Conservation (phyloP, 805 yeast genomes). For the Lipomyces spencermartinsiae region DNA sequence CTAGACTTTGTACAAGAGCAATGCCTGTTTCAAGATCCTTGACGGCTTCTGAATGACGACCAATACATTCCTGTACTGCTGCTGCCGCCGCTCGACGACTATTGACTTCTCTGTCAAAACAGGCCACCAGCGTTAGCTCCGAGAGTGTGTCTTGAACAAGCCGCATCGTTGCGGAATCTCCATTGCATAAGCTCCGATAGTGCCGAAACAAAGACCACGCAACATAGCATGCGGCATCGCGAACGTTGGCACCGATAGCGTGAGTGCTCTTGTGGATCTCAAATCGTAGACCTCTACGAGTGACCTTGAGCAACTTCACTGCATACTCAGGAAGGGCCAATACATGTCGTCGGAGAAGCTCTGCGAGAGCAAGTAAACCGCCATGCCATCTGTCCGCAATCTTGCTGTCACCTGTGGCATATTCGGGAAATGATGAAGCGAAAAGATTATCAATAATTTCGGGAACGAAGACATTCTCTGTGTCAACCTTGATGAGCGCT, state of each 20-base stretch:
- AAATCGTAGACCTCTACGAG: slow-evolving; percentile 52
- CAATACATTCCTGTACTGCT: slow-evolving; percentile 83
- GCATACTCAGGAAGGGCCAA: slow-evolving; percentile 18
- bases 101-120: slow-evolving; percentile 76
- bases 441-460: slow-evolving; percentile 26
- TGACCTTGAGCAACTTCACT: slow-evolving; percentile 27
- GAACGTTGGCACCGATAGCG: slow-evolving; percentile 67
- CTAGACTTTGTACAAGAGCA: slow-evolving; percentile 63
- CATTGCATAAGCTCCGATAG: slow-evolving; percentile 38
- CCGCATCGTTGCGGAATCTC: slow-evolving; percentile 27
- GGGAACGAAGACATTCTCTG: slow-evolving; percentile 13
- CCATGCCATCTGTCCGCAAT: slow-evolving; percentile 62
- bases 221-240: slow-evolving; percentile 85
- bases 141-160: slow-evolving; percentile 38
- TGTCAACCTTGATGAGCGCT: slow-evolving; percentile 13
- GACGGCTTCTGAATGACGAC: slow-evolving; percentile 56
- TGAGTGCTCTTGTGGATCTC: slow-evolving; percentile 61
- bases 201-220: slow-evolving; percentile 76
- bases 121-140: slow-evolving; percentile 58
- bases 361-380: slow-evolving; percentile 62
- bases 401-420: slow-evolving; percentile 36
- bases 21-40: slow-evolving; percentile 45
- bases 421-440: slow-evolving; percentile 13
- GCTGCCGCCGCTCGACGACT: slow-evolving; percentile 85
- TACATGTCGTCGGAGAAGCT: slow-evolving; percentile 46